Conservation (phyloP, 129 eudicot species). For the Sambucus nigra region DNA sequence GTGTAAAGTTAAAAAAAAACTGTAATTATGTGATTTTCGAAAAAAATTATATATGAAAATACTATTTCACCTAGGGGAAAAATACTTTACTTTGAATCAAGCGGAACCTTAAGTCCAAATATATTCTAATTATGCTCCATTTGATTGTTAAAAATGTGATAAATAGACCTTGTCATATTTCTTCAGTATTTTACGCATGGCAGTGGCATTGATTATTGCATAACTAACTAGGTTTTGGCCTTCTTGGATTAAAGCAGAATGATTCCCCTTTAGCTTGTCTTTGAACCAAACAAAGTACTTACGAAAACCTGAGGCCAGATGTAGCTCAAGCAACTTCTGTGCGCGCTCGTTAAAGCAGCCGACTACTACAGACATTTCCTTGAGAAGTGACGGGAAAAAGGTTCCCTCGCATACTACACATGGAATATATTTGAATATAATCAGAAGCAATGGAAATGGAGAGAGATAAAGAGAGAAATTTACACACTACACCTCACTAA, state of each 20-base stretch:
- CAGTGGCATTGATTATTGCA: conserved; percentile 76
- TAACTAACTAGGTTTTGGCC: conserved; percentile 73
- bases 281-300: conserved; percentile 55
- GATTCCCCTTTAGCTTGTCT: conserved; percentile 49
- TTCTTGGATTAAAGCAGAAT: conserved; percentile 51
- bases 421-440: background rate
- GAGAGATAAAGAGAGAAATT: background rate
- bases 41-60: too few relatives aligned
- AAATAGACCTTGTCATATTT: conserved; percentile 80
- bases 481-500: background rate
- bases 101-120: too few relatives aligned
- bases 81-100: too few relatives aligned
- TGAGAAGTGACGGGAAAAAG: conserved; percentile 72
- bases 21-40: too few relatives aligned
- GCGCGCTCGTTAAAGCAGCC: conserved; percentile 77
- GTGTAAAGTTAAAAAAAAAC: too few relatives aligned
- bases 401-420: conserved; percentile 79
- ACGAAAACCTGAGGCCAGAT: conserved; percentile 70
- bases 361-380: conserved; percentile 83
- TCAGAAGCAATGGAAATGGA: background rate
- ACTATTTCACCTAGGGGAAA: background rate
- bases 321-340: conserved; percentile 65
- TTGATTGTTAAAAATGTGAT: background rate
- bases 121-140: background rate
- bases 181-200: conserved; percentile 86